Conservation (phyloP, 805 yeast genomes). For the Myxozyma lipomycoides region DNA sequence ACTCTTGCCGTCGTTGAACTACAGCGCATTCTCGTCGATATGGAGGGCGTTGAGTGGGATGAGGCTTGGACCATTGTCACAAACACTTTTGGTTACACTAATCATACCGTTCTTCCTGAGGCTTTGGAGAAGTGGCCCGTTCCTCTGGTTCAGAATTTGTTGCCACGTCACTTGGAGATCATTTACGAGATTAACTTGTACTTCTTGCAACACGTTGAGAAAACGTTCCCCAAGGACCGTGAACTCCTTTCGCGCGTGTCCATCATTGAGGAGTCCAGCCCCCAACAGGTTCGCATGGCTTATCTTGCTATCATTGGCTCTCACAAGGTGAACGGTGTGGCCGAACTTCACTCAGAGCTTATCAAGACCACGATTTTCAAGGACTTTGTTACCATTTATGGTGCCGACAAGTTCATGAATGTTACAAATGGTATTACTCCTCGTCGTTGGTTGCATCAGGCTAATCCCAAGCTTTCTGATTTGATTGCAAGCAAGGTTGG, state of each 20-base stretch:
- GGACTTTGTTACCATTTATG: conserved; percentile 82
- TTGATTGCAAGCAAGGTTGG: conserved; percentile 70
- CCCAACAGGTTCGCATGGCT: conserved; percentile 90
- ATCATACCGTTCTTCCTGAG: conserved; percentile 92
- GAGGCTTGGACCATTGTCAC: conserved; percentile 83
- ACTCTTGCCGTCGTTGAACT: conserved; percentile 86
- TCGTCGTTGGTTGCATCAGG: conserved; percentile 92
- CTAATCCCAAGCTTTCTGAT: conserved; percentile 75
- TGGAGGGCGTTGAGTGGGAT: conserved; percentile 77
- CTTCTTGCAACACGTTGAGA: conserved; percentile 73
- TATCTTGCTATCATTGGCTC: conserved; percentile 86
- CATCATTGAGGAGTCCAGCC: conserved; percentile 73
- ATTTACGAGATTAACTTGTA: conserved; percentile 77
- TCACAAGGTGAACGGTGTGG: conserved; percentile 92
- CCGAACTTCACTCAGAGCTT: conserved; percentile 88
- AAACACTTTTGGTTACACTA: conserved; percentile 81
- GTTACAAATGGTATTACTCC: conserved; percentile 96
- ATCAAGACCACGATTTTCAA: conserved; percentile 84
- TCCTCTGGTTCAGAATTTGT: conserved; percentile 65
- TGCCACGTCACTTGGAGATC: conserved; percentile 89
- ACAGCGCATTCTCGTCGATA: conserved; percentile 78
- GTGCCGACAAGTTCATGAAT: conserved; percentile 77
- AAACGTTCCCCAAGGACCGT: conserved; percentile 69
- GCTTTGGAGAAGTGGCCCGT: conserved; percentile 96
- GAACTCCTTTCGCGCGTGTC: conserved; percentile 68